Evolutionary conservation across 805 yeast genomes (phyloP).

Genomic region (Myxozyma nipponensis): DNA sequence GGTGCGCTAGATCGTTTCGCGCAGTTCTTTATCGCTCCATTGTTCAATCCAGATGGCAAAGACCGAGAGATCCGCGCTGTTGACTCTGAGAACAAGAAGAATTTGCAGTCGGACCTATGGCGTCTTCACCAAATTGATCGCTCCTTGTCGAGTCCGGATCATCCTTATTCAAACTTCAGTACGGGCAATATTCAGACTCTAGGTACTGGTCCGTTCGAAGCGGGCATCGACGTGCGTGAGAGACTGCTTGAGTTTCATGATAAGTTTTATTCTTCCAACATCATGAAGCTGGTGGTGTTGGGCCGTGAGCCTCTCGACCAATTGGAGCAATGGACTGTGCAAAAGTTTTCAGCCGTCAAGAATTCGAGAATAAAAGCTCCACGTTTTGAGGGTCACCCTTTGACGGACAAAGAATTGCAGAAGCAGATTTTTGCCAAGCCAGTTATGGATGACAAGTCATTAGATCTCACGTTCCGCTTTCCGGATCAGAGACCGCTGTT

Average conservation of each 20-base stretch:
- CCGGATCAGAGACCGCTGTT: constrained; percentile 71
- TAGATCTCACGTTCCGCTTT: constrained; percentile 65
- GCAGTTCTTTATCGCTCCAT: constrained; percentile 84
- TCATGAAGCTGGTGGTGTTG: constrained; percentile 81
- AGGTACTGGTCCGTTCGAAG: constrained; percentile 55
- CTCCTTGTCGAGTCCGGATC: constrained; percentile 63
- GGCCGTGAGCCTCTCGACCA: constrained; percentile 77
- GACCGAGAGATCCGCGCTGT: constrained; percentile 93
- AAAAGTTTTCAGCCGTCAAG: constrained; percentile 59
- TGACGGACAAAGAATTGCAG: constrained; percentile 45
- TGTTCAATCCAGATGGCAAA: constrained; percentile 68
- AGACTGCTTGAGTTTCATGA: constrained; percentile 72
- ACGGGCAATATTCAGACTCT: constrained; percentile 84
- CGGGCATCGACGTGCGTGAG: constrained; percentile 72
- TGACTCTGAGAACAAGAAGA: constrained; percentile 87
- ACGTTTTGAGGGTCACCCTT: constrained; percentile 48
- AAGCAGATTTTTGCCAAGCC: constrained; percentile 60
- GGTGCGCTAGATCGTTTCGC: constrained; percentile 92
- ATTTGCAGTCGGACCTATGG: constrained; percentile 86
- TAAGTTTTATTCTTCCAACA: constrained; percentile 71
- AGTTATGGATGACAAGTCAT: constrained; percentile 68
- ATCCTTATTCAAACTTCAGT: constrained; percentile 83
- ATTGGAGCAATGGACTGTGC: constrained; percentile 65
- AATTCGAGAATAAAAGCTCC: constrained; percentile 45
- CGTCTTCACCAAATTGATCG: constrained; percentile 81